Evolutionary conservation across 441 rosid genomes (phyloP).

Genomic region (Gossypium davidsonii): DNA sequence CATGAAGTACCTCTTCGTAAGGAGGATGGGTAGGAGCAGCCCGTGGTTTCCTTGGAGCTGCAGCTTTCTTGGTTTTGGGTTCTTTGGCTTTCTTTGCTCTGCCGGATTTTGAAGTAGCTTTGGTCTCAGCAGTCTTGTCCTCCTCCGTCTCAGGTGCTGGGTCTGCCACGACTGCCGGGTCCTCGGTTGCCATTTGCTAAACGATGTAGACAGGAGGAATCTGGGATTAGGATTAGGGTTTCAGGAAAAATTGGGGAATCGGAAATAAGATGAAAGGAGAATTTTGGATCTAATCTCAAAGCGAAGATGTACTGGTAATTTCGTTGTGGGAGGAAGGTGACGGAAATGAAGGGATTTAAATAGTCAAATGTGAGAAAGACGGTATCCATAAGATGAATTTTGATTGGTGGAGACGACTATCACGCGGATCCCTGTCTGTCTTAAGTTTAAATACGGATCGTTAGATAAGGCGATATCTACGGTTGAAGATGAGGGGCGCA

Average conservation of each 20-base stretch:
- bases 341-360: slow-evolving; percentile 42
- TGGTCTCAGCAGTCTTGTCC: slow-evolving; percentile 29
- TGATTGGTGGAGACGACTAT: slow-evolving; percentile 43
- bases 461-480: slow-evolving; percentile 50
- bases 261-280: not conserved
- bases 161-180: slow-evolving; percentile 24
- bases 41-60: slow-evolving; percentile 43
- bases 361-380: slow-evolving; percentile 37
- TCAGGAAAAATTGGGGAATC: not conserved
- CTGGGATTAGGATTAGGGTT: not conserved
- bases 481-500: slow-evolving; percentile 23
- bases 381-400: slow-evolving; percentile 28
- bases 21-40: slow-evolving; percentile 54
- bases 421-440: slow-evolving; percentile 47
- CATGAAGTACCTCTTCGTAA: slow-evolving; percentile 51
- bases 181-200: slow-evolving; percentile 39
- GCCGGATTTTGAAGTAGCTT: slow-evolving; percentile 31
- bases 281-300: not conserved
- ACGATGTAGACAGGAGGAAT: not conserved
- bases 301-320: not conserved
- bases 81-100: slow-evolving; percentile 47
- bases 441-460: slow-evolving; percentile 52
- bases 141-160: slow-evolving; percentile 24
- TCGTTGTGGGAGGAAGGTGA: slow-evolving; percentile 13
- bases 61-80: slow-evolving; percentile 48